Percentiles rank a stretch among this genome's conserved stretches.
Evolutionary conservation across 23 red algal genomes (phyloP).

Genomic region (Cyanidium caldarium): DNA sequence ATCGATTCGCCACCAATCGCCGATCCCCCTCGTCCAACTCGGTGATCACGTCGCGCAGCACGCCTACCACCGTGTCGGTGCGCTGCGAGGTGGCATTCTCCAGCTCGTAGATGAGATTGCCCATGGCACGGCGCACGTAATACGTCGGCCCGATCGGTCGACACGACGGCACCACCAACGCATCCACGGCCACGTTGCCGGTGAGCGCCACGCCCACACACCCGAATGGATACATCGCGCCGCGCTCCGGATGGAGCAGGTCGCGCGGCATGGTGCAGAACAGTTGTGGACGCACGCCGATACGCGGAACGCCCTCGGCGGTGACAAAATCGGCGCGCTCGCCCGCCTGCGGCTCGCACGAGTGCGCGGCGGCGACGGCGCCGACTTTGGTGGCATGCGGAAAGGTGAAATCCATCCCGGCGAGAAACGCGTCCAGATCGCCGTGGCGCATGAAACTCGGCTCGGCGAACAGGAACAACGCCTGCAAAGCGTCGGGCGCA

Average conservation of each 20-base stretch:
- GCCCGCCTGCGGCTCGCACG: too few species aligned
- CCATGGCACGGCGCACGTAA: too few species aligned
- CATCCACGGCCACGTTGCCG: constrained; percentile 36
- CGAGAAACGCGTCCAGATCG: constrained; percentile 26
- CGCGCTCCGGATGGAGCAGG: constrained; percentile 10
- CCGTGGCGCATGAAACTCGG: constrained; percentile 22
- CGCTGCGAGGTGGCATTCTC: too few species aligned
- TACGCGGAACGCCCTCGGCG: too few species aligned
- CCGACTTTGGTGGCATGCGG: constrained; percentile 6
- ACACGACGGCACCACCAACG: constrained; percentile 22
- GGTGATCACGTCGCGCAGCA: constrained; percentile 1
- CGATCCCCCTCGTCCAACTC: constrained; percentile 42
- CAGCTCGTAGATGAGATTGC: too few species aligned
- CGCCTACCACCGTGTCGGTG: too few species aligned
- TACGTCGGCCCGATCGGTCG: constrained; percentile 26
- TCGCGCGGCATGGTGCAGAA: constrained; percentile 51
- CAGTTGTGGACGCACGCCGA: too few species aligned
- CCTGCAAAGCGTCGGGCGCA: constrained; percentile 6
- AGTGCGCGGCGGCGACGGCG: background rate
- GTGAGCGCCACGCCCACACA: constrained; percentile 41
- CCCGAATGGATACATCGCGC: constrained; percentile 23
- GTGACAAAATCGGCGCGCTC: too few species aligned
- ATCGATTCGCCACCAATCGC: constrained; percentile 13
- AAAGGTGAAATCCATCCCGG: constrained; percentile 40
- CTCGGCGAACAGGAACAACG: constrained; percentile 39